Evolutionary conservation across 2,329 filamentous ascomycete species (phyloP).

Genomic region (Lachnellula hyalina): DNA sequence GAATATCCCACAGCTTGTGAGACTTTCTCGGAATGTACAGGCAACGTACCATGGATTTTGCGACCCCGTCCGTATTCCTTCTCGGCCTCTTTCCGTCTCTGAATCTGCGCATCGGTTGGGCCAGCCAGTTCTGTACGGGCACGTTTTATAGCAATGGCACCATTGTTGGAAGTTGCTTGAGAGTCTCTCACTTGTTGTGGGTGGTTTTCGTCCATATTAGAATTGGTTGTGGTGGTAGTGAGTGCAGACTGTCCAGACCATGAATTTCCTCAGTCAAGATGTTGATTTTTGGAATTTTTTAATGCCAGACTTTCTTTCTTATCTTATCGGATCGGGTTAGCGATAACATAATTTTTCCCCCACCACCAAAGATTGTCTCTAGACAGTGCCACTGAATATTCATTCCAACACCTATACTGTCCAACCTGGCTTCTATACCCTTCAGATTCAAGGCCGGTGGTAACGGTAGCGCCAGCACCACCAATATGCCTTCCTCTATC

Average conservation of each 20-base stretch:
- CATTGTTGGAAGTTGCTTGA: constrained; percentile 39
- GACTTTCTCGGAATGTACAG: not conserved
- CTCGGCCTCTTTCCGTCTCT: constrained; percentile 57
- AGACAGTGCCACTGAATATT: not conserved
- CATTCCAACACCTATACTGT: not conserved
- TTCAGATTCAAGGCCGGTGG: constrained; percentile 84
- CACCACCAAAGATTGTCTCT: not conserved
- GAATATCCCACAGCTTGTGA: not conserved
- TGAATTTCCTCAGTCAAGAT: not conserved
- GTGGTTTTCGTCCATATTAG: constrained; percentile 18
- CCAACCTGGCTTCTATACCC: constrained; percentile 65
- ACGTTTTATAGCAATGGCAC: constrained; percentile 45
- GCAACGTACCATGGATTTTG: constrained; percentile 49
- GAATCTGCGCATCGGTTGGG: constrained; percentile 28
- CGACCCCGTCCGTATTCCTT: constrained; percentile 80
- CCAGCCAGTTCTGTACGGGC: constrained; percentile 44
- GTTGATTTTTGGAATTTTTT: constrained; percentile 12
- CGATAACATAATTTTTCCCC: constrained; percentile 13
- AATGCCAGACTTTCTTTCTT: constrained; percentile 15
- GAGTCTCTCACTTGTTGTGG: constrained; percentile 7
- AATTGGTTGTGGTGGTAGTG: not conserved
- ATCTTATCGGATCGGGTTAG: constrained; percentile 12
- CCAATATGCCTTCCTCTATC: constrained; percentile 71
- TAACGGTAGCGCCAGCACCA: constrained; percentile 57
- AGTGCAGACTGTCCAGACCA: not conserved